A percentile compares a stretch with the other conserved stretches of the same genome.
Evolutionary conservation across 2,329 filamentous ascomycete genomes (phyloP).

Genomic region (Phaeophleospora eucalypticola): DNA sequence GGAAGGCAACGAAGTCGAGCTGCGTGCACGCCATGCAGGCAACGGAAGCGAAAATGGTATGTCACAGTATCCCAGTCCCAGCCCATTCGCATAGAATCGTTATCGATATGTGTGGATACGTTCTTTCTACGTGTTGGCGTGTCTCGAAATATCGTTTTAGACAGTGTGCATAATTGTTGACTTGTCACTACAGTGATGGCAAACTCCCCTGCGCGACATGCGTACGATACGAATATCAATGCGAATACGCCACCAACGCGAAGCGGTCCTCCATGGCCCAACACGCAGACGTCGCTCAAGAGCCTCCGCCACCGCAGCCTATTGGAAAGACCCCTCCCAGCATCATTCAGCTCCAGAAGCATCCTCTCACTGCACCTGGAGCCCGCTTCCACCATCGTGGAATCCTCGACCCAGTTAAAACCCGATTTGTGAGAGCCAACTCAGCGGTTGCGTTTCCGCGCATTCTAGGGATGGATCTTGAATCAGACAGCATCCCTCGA

Average conservation of each 20-base stretch:
- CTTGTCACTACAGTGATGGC: constrained; percentile 24
- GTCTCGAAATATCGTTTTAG: too few relatives aligned
- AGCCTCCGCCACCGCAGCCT: constrained; percentile 20
- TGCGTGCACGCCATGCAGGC: constrained; percentile 32
- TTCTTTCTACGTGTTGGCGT: too few relatives aligned
- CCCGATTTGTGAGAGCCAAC: constrained; percentile 33
- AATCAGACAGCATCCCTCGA: constrained; percentile 51
- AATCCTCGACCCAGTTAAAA: constrained; percentile 34
- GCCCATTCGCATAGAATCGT: neutral
- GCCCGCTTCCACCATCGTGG: constrained; percentile 35
- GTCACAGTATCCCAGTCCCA: constrained; percentile 1
- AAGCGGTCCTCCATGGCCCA: constrained; percentile 26
- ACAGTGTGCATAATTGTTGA: neutral
- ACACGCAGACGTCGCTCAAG: constrained; percentile 24
- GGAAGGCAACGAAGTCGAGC: constrained; percentile 33
- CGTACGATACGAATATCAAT: constrained; percentile 34
- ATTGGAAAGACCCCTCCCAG: constrained; percentile 24
- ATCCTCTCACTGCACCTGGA: constrained; percentile 33
- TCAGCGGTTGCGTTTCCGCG: constrained; percentile 53
- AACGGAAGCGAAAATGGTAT: constrained; percentile 30
- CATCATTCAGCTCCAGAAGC: constrained; percentile 31
- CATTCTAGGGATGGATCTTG: constrained; percentile 51
- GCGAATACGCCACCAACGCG: constrained; percentile 30
- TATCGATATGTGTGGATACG: too few relatives aligned
- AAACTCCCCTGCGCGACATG: constrained; percentile 32